A percentile compares a stretch with the other conserved stretches of the same genome.
Conservation (phyloP, 345 rosid genomes). For the Eucalyptus cloeziana region DNA sequence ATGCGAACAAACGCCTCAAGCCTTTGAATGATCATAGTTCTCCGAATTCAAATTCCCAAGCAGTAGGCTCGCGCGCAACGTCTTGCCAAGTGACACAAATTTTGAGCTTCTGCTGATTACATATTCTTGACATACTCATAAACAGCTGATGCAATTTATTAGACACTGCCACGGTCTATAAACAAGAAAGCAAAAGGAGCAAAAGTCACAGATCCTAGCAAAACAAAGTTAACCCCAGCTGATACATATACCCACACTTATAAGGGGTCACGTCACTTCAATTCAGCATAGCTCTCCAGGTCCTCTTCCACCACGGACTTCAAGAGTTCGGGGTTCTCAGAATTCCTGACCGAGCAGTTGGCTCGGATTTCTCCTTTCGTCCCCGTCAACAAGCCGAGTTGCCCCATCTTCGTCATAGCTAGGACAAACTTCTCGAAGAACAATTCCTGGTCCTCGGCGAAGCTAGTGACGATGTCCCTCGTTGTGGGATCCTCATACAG, state of each 20-base stretch:
- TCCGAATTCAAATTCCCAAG: background rate
- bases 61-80: background rate
- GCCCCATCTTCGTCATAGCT: constrained; percentile 74
- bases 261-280: background rate
- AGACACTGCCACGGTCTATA: background rate
- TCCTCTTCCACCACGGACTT: constrained; percentile 35
- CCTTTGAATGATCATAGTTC: background rate
- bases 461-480: constrained; percentile 42
- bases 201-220: background rate
- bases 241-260: background rate
- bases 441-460: constrained; percentile 35
- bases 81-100: background rate
- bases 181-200: background rate
- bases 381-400: constrained; percentile 49
- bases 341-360: constrained; percentile 57
- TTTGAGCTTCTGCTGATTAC: background rate
- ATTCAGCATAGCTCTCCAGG: background rate
- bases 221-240: background rate
- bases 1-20: background rate
- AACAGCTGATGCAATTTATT: background rate
- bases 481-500: constrained; percentile 49
- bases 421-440: constrained; percentile 55
- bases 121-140: background rate
- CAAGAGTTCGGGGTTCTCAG: constrained; percentile 10
- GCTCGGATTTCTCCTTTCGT: constrained; percentile 62